phyloP scores from a whole-genome alignment of 768 basidiomycete species.

The Pleurotus sapidus region DNA sequence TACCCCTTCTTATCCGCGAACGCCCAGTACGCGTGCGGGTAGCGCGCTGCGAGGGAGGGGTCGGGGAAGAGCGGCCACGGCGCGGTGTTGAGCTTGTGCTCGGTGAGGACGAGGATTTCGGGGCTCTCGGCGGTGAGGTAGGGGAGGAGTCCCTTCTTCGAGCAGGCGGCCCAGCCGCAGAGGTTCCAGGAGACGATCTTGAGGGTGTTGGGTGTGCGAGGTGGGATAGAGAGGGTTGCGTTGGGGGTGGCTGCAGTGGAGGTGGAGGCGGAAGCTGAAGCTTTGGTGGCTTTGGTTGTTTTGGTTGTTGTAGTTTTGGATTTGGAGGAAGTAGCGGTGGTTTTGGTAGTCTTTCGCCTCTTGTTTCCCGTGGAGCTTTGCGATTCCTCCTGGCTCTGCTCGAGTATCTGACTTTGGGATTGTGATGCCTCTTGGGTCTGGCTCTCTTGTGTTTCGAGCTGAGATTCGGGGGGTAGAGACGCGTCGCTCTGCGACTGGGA shows the following conservation, averaged over 20 bases:
- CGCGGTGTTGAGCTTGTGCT: conserved; percentile 81
- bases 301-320: too few relatives aligned
- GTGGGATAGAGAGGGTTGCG: conserved; percentile 37
- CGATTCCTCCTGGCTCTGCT: background rate
- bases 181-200: conserved; percentile 79
- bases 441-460: background rate
- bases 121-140: conserved; percentile 88
- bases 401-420: background rate
- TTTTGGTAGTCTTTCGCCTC: background rate
- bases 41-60: conserved; percentile 51
- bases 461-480: conserved; percentile 4
- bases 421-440: background rate
- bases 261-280: background rate
- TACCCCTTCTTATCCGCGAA: conserved; percentile 79
- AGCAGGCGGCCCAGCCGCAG: conserved; percentile 69
- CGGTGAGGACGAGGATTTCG: conserved; percentile 79
- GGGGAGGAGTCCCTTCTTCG: conserved; percentile 82
- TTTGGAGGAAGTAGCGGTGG: too few relatives aligned
- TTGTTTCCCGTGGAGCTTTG: background rate
- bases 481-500: conserved; percentile 19
- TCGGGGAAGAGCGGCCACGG: conserved; percentile 41
- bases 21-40: conserved; percentile 74
- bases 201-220: conserved; percentile 41
- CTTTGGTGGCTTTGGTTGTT: background rate
- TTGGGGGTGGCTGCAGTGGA: background rate